Base-by-base conservation (phyloP, 2,329 filamentous ascomycete species). In the Bipolaris zeicola region DNA sequence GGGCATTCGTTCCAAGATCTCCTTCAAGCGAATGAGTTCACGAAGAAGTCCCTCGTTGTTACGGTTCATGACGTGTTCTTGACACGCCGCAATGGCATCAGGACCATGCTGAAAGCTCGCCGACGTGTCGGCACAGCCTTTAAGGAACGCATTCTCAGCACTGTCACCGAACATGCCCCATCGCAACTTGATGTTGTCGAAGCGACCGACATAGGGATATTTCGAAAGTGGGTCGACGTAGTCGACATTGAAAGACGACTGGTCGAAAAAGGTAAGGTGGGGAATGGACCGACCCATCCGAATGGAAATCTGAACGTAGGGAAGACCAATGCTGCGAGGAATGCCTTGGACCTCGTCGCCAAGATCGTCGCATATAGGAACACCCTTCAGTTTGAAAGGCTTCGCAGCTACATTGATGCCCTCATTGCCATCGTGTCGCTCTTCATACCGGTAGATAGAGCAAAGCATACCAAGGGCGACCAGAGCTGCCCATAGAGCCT, bases 381-480 rank as follows among this genome's bases (percentile, higher is more conserved):
- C 79, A 10, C 74, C 73, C 0, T 77, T 78, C 3, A 69, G 69
- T 24, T 70, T 76, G 16, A 71, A 74, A 39, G 70, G 69, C 0
- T 66, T 63, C 3, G 67, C 50, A 14, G 67, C 71, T 0, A 77
- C 70, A 36, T 75, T 78, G 39, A 83, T 78, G 10, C 82, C 82
- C 20, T 84, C 80, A 46, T 79, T 80, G 0, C 82, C 82, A 62
- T 84, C 81, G 58, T 84, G 78, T 59, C 81, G 80, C 36, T 82
- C 80, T 57, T 84, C 82, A 50, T 82, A 84, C 13, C 82, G 72
- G 58, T 83, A 84, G 46, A 85, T 83, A 2, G 80, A 82, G 62
- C 81, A 84, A 1, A 85, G 69, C 77, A 85, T 82, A 0, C 82
- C 83, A 0, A 85, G 70, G 0, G 80, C 77, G 0, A 85, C 82